Evolutionary conservation across 371 early-diverging fungal genomes (phyloP).

Genomic region (Catenaria anguillulae): DNA sequence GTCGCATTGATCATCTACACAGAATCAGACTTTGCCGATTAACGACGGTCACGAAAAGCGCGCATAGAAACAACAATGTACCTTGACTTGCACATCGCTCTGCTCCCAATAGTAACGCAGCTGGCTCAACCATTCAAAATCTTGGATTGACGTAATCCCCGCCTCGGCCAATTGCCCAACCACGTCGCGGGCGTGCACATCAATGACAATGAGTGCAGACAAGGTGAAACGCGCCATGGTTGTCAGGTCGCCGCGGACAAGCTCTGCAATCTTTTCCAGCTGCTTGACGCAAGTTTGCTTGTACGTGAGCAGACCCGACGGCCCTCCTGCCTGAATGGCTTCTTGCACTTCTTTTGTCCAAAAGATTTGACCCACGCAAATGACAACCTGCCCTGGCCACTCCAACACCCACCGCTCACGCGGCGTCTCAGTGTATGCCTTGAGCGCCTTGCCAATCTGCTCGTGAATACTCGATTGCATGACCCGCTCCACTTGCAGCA

Average conservation of each 20-base stretch:
- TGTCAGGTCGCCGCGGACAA: slow-evolving; percentile 37
- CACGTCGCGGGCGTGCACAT: slow-evolving; percentile 42
- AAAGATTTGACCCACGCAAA: slow-evolving; percentile 32
- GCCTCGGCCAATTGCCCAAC: slow-evolving; percentile 28
- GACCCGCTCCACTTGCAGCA: slow-evolving; percentile 28
- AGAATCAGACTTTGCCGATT: too few relatives aligned
- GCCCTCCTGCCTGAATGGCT: slow-evolving; percentile 33
- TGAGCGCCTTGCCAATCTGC: slow-evolving; percentile 28
- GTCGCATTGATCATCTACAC: slow-evolving; percentile 39
- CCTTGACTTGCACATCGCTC: slow-evolving; percentile 27
- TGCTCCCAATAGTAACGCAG: slow-evolving; percentile 42
- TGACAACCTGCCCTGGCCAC: slow-evolving; percentile 40
- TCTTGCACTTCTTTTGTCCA: slow-evolving; percentile 24
- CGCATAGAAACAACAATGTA: slow-evolving; percentile 8
- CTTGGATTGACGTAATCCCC: slow-evolving; percentile 25
- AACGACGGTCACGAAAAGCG: too few relatives aligned
- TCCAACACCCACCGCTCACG: slow-evolving; percentile 36
- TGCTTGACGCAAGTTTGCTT: slow-evolving; percentile 21
- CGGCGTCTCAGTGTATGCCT: slow-evolving; percentile 20
- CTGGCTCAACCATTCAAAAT: slow-evolving; percentile 46
- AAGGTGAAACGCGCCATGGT: slow-evolving; percentile 27
- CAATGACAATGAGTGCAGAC: slow-evolving; percentile 38
- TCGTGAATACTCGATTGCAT: slow-evolving; percentile 35
- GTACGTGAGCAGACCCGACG: slow-evolving; percentile 1
- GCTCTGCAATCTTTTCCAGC: slow-evolving; percentile 31